phyloP scores from a whole-genome alignment of 192 early-diverging fungal genomes.

The Mortierella alpina region DNA sequence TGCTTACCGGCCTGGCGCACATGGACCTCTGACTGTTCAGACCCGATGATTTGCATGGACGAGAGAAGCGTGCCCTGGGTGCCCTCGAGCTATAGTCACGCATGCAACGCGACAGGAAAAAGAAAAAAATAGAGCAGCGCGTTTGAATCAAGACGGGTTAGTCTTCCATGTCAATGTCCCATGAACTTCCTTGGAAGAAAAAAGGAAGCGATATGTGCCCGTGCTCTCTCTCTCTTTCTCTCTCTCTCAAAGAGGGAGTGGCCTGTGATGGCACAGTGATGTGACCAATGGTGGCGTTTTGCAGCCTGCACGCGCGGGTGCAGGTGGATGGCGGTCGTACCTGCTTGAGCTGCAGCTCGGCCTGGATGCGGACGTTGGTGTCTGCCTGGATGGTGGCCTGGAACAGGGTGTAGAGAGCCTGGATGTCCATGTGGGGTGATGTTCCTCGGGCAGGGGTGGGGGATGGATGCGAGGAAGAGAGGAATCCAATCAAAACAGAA shows the following conservation, averaged over 20 bases:
- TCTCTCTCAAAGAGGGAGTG: too few species aligned
- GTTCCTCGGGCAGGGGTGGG: too few species aligned
- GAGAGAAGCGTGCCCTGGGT: slow-evolving; percentile 36
- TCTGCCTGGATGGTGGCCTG: slow-evolving; percentile 84
- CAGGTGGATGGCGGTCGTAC: slow-evolving; percentile 28
- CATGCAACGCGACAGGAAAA: neutral
- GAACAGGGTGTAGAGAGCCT: slow-evolving; percentile 75
- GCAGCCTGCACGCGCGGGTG: neutral
- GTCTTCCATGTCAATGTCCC: too few species aligned
- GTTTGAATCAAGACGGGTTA: neutral
- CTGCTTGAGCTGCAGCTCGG: slow-evolving; percentile 84
- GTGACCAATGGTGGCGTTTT: neutral
- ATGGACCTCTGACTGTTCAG: slow-evolving; percentile 59
- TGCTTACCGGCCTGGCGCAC: slow-evolving; percentile 68
- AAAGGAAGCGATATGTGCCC: too few species aligned
- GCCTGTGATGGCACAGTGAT: too few species aligned
- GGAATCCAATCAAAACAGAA: neutral
- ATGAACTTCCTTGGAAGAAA: too few species aligned
- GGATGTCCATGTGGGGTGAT: slow-evolving; percentile 65
- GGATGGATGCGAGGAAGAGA: neutral
- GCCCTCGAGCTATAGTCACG: slow-evolving; percentile 31
- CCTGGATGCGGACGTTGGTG: slow-evolving; percentile 81
- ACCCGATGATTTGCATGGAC: slow-evolving; percentile 65
- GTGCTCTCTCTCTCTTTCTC: too few species aligned
- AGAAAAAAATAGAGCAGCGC: neutral